phyloP scores from a whole-genome alignment of 2,329 filamentous ascomycete species.

The Talaromyces islandicus region DNA sequence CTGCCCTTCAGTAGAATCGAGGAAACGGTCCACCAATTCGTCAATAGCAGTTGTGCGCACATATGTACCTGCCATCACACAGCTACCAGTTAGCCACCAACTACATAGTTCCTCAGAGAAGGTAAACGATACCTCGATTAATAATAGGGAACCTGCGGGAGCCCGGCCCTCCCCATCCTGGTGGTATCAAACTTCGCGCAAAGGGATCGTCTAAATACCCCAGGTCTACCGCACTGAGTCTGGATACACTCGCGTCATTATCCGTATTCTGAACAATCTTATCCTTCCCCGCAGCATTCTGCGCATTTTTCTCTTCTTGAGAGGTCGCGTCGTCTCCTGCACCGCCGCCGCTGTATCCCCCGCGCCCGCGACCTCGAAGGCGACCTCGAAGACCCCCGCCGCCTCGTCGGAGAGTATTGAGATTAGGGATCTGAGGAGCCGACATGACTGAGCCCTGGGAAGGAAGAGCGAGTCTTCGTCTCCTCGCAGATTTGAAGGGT shows the following conservation, averaged over 20 bases:
- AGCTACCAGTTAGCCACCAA: neutral
- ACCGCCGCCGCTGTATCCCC: conserved; percentile 18
- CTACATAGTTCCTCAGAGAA: neutral
- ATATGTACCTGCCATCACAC: conserved; percentile 66
- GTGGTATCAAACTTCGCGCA: conserved; percentile 62
- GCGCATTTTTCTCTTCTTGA: conserved; percentile 20
- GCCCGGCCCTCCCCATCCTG: conserved; percentile 26
- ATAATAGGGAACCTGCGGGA: conserved; percentile 78
- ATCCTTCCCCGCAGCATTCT: conserved; percentile 51
- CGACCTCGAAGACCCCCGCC: conserved; percentile 46
- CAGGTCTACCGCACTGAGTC: conserved; percentile 78
- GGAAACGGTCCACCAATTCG: conserved; percentile 65
- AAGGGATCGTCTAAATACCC: conserved; percentile 82
- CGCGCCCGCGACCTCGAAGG: conserved; percentile 43
- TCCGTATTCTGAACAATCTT: conserved; percentile 81
- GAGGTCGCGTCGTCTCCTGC: conserved; percentile 15
- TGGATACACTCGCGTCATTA: conserved; percentile 80
- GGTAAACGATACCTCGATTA: conserved; percentile 66
- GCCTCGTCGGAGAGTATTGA: conserved; percentile 54
- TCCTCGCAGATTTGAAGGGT: neutral
- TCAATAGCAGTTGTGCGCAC: conserved; percentile 82
- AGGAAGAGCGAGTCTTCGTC: neutral
- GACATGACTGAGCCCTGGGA: conserved; percentile 50
- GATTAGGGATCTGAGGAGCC: conserved; percentile 70
- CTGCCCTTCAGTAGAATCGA: conserved; percentile 40